These are phyloP conservation scores for Phlyctochytrium bullatum DNA, from an alignment of 192 early-diverging fungal species.

Conservation along the genomic window DNA sequence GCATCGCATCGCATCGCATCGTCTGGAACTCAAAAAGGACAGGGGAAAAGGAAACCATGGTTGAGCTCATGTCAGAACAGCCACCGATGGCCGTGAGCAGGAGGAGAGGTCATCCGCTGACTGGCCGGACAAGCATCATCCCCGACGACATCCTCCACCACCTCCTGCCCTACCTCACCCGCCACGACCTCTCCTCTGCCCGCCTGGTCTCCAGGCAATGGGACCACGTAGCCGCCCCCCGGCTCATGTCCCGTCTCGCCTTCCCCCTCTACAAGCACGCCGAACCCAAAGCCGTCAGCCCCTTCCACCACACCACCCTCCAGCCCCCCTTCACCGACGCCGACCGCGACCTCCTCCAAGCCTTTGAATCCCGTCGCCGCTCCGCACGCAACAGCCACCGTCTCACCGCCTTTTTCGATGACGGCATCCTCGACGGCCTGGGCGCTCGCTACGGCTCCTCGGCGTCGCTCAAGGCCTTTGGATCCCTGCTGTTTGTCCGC, in stretches of 20 bases:
- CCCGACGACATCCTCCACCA: neutral
- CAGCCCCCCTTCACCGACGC: no score
- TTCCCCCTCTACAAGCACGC: neutral
- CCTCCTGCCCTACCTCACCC: neutral
- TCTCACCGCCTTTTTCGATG: neutral
- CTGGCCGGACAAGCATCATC: no score
- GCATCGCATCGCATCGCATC: no score
- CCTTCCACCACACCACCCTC: no score
- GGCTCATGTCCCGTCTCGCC: neutral
- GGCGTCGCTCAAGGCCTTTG: no score
- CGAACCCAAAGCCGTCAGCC: neutral
- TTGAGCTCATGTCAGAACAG: no score
- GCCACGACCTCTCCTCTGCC: neutral
- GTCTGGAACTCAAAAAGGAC: no score
- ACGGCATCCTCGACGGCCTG: neutral
- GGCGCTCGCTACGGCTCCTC: neutral
- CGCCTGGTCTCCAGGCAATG: neutral
- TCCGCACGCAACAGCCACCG: neutral
- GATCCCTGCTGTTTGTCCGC: neutral
- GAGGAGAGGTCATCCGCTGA: no score
- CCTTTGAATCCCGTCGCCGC: neutral
- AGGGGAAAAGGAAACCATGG: no score
- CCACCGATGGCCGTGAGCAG: no score
- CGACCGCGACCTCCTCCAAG: neutral
- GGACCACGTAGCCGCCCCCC: neutral